Evolutionary conservation across 2,329 filamentous ascomycete species (phyloP).

Genomic region (Exophiala aquamarina): DNA sequence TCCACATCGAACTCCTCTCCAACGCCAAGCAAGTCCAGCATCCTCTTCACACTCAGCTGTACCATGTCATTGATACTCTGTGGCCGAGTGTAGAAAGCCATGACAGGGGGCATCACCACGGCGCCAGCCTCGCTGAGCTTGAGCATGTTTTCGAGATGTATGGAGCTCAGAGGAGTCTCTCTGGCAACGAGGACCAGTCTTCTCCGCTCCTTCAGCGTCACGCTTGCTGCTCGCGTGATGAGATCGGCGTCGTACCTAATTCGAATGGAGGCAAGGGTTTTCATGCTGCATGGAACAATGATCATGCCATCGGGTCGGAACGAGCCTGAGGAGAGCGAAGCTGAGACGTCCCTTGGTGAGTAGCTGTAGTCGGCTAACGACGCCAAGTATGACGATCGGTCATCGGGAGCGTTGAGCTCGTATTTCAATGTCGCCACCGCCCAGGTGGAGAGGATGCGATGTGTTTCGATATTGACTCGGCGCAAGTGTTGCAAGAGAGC

Average conservation of each 20-base stretch:
- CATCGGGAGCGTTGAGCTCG: constrained; percentile 17
- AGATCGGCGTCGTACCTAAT: constrained; percentile 43
- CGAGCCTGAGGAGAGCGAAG: constrained; percentile 27
- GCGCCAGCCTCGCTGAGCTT: constrained; percentile 31
- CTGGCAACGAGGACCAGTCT: constrained; percentile 37
- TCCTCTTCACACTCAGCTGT: constrained; percentile 47
- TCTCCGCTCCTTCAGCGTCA: constrained; percentile 43
- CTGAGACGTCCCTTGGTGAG: constrained; percentile 29
- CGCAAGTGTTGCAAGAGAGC: constrained; percentile 29
- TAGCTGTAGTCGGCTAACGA: constrained; percentile 21
- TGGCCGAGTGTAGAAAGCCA: constrained; percentile 45
- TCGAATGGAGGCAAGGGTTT: constrained; percentile 43
- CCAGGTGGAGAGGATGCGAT: constrained; percentile 33
- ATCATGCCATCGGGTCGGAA: constrained; percentile 43
- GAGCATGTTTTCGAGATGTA: constrained; percentile 22
- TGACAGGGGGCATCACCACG: constrained; percentile 46
- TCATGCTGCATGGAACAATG: constrained; percentile 46
- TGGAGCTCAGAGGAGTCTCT: constrained; percentile 38
- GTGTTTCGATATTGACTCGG: constrained; percentile 29
- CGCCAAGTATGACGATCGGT: constrained; percentile 2
- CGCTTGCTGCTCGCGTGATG: constrained; percentile 43
- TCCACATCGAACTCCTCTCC: constrained; percentile 10
- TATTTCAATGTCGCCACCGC: constrained; percentile 29
- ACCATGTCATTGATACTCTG: constrained; percentile 41
- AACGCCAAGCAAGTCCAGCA: constrained; percentile 48